Conservation (phyloP, 768 basidiomycete genomes). For the Rhizopogon vinicolor region DNA sequence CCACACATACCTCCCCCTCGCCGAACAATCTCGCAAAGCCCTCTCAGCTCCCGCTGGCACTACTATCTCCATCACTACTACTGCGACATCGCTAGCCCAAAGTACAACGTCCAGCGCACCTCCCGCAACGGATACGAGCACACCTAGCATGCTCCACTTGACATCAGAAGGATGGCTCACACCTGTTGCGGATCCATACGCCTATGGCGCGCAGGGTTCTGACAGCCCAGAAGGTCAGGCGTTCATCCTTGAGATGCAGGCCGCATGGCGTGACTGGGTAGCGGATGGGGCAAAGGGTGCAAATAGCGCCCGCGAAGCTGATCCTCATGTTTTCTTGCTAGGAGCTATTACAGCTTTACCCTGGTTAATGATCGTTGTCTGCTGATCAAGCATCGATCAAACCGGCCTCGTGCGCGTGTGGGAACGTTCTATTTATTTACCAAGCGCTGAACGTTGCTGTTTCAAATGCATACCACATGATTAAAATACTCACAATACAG, state of each 20-base stretch:
- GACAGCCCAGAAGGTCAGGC: constrained; percentile 75
- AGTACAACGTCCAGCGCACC: constrained; percentile 4
- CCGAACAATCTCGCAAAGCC: constrained; percentile 48
- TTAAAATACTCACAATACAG: neutral
- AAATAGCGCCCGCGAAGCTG: constrained; percentile 28
- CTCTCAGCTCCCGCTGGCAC: constrained; percentile 22
- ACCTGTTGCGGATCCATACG: constrained; percentile 73
- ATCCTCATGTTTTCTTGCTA: neutral
- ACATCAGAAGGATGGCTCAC: constrained; percentile 59
- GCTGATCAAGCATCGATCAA: neutral
- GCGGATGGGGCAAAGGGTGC: constrained; percentile 47
- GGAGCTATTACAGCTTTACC: neutral
- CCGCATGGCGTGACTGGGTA: constrained; percentile 76
- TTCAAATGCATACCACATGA: neutral
- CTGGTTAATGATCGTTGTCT: neutral
- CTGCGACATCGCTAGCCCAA: neutral
- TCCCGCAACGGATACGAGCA: constrained; percentile 5
- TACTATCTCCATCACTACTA: constrained; percentile 9
- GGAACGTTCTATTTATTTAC: too few species aligned
- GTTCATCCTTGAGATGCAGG: constrained; percentile 71
- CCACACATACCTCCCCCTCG: constrained; percentile 47
- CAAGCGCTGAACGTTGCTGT: too few species aligned
- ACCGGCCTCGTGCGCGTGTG: too few species aligned
- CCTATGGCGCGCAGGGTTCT: constrained; percentile 40
- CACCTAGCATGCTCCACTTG: constrained; percentile 39